Percentiles rank a stretch among this genome's conserved stretches.
Conservation (phyloP, 768 basidiomycete genomes). For the Tylopilus plumbeoviolaceoides region DNA sequence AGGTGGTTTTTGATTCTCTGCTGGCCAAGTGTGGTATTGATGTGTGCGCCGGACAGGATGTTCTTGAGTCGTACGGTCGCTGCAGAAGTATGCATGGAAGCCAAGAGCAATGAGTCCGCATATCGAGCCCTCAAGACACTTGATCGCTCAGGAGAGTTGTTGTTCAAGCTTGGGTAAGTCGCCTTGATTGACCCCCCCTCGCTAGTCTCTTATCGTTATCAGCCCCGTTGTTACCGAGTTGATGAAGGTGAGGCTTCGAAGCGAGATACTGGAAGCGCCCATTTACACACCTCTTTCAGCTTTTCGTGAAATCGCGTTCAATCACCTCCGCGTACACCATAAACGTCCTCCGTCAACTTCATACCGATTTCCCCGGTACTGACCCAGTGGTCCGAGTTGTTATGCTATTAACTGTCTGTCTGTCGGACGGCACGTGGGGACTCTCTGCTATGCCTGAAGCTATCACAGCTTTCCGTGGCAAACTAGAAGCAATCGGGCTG, state of each 20-base stretch:
- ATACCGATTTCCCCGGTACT: conserved; percentile 60
- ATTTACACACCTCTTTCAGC: conserved; percentile 36
- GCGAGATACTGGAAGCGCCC: not conserved
- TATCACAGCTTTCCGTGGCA: conserved; percentile 37
- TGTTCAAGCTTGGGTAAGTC: conserved; percentile 66
- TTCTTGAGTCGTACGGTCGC: conserved; percentile 81
- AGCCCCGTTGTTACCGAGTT: conserved; percentile 55
- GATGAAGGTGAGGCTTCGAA: conserved; percentile 47
- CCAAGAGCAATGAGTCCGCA: conserved; percentile 63
- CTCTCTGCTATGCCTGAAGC: conserved; percentile 28
- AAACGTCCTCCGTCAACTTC: conserved; percentile 57
- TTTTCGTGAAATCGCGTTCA: conserved; percentile 66
- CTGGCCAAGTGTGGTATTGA: conserved; percentile 2
- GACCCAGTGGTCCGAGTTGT: conserved; percentile 63
- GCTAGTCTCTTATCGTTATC: conserved; percentile 12
- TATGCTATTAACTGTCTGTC: conserved; percentile 68
- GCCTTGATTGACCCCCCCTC: not conserved
- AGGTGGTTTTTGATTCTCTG: conserved; percentile 41
- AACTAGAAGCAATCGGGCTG: conserved; percentile 53
- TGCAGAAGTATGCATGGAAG: conserved; percentile 79
- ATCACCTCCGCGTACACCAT: conserved; percentile 48
- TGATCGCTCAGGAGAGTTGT: conserved; percentile 58
- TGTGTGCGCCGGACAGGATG: conserved; percentile 48
- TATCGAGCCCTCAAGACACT: conserved; percentile 66
- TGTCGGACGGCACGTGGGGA: conserved; percentile 29